phyloP scores from a whole-genome alignment of 768 basidiomycete species.

The Leccinum aurantiacum region DNA sequence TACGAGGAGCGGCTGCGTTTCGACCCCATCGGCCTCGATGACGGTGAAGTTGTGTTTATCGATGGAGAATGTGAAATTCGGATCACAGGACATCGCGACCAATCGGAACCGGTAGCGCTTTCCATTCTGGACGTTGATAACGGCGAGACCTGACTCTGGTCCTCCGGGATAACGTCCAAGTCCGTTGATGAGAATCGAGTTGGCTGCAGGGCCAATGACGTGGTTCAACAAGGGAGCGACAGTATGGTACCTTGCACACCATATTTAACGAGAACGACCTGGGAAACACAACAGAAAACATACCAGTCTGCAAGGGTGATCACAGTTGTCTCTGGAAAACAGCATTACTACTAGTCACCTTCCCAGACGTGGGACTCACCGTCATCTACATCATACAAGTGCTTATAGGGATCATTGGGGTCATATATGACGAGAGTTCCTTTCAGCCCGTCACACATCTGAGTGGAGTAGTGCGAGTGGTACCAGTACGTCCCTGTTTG shows the following conservation, averaged over 20 bases:
- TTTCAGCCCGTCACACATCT: conserved; percentile 39
- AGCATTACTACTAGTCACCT: background rate
- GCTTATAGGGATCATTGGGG: conserved; percentile 37
- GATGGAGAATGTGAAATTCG: conserved; percentile 45
- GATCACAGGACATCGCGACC: conserved; percentile 45
- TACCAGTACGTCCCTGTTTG: conserved; percentile 38
- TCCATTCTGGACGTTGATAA: conserved; percentile 38
- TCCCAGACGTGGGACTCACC: conserved; percentile 30
- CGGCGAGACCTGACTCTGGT: conserved; percentile 36
- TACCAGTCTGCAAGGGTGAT: conserved; percentile 30
- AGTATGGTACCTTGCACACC: conserved; percentile 22
- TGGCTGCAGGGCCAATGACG: conserved; percentile 15
- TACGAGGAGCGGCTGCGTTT: conserved; percentile 41
- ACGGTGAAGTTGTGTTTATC: conserved; percentile 43
- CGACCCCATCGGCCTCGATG: conserved; percentile 48
- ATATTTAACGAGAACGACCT: background rate
- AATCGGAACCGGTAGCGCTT: conserved; percentile 51
- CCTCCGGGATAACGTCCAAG: conserved; percentile 34
- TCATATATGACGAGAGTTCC: conserved; percentile 45
- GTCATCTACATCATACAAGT: conserved; percentile 47
- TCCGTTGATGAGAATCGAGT: conserved; percentile 35
- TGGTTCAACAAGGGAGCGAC: conserved; percentile 18
- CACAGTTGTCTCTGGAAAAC: conserved; percentile 22
- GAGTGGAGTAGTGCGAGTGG: conserved; percentile 40
- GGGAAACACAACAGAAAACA: background rate